Evolutionary conservation across 2,329 filamentous ascomycete species (phyloP), one percentile per base, ranked within the genome.

Genomic region (Setomelanomma holmii): DNA sequence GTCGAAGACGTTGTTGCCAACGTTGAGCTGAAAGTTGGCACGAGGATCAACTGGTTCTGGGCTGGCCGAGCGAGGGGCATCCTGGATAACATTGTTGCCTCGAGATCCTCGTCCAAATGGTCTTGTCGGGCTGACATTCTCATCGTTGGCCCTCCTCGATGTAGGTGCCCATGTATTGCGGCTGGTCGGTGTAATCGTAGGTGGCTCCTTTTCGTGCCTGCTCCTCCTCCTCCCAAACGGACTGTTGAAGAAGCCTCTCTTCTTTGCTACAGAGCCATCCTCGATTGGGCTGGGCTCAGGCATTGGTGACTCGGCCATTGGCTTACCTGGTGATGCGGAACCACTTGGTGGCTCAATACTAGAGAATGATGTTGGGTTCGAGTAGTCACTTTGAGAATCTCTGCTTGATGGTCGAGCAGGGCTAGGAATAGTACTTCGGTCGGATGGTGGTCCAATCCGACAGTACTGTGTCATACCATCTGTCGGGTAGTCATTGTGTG

Each of bases 401-500:
- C 90, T 86, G 72, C 91, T 96, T 12, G 89, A 89, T 40, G 92
- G 91, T 40, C 92, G 84, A 43, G 84, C 86, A 20, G 87, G 84
- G 56, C 86, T 88, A 39, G 84, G 86, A 19, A 83, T 82, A 4
- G 88, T 88, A 75, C 82, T 92, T 75, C 77, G 85, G 76, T 88
- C 86, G n/a, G 86, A 88, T 43, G 83, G 83, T 34, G 88, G 84
- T 4, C 87, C 89, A 34, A 90, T 87, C 53, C 92, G 87, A 75
- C 93, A 98, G 57, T 97, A 89, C 85, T 98, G 96, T 0, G 93
- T 97, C 92, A 98, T 98, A 4, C 93, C 93, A 71, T 98, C 93
- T 74, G 89, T 86, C 0, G 93, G 93, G 71, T 97, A 97, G 8
- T 95, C 91, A 64, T 98, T 96, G 66, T 97, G 92, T 12, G 93